Conservation (phyloP, 306 rosid genomes). For the Potentilla sterilis region DNA sequence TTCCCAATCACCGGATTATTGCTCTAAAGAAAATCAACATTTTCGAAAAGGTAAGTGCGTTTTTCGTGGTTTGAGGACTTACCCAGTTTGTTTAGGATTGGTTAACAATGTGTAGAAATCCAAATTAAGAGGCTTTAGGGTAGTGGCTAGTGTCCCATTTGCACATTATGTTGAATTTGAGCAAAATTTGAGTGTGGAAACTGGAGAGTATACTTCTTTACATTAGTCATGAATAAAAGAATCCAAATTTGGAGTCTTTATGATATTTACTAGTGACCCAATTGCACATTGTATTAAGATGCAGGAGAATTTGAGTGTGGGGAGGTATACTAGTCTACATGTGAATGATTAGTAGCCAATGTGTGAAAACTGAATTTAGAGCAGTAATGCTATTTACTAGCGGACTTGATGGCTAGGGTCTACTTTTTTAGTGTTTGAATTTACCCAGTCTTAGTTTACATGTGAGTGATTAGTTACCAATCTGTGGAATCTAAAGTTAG, state of each 20-base stretch:
- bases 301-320: too few species aligned
- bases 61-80: background rate
- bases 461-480: background rate
- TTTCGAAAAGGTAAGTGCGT: constrained; percentile 71
- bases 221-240: too few species aligned
- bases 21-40: constrained; percentile 93
- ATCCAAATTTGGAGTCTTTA: background rate
- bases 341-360: background rate
- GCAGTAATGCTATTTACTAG: background rate
- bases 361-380: background rate
- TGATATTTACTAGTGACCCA: background rate
- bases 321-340: background rate
- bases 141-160: background rate
- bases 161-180: background rate
- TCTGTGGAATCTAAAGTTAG: background rate
- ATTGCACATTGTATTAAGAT: background rate
- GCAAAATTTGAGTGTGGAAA: background rate
- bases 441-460: background rate
- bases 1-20: constrained; percentile 76
- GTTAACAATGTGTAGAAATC: background rate
- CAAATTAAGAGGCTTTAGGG: background rate
- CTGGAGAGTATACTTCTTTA: too few species aligned
- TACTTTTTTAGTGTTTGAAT: background rate
- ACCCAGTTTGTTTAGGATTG: background rate
- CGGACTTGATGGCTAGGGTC: background rate